These are phyloP conservation scores for Dipteronia dyeriana DNA, from an alignment of 345 rosid species.

Conservation along the genomic window DNA sequence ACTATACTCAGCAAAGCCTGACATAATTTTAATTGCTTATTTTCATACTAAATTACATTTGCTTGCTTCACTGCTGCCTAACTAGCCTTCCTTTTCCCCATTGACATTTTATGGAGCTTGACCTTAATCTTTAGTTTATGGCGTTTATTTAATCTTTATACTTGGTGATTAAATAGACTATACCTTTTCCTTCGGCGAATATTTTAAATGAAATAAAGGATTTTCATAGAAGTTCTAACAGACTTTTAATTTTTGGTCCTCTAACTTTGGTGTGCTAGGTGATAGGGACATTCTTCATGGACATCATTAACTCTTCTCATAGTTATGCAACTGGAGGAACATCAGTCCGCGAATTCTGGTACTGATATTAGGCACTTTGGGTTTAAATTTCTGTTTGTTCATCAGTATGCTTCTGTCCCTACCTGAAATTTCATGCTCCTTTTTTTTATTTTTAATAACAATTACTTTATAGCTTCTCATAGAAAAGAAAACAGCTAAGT, in stretches of 20 bases:
- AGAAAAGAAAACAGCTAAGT: background rate
- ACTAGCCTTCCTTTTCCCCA: background rate
- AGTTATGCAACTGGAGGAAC: conserved; percentile 96
- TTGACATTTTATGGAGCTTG: background rate
- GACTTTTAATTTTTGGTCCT: conserved; percentile 6
- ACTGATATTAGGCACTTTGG: conserved; percentile 23
- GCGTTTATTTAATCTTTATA: background rate
- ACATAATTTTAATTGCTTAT: background rate
- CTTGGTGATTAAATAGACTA: background rate
- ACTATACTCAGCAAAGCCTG: background rate
- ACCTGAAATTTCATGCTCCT: background rate
- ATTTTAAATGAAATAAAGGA: background rate
- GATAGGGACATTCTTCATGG: conserved; percentile 77
- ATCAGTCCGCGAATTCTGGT: conserved; percentile 83
- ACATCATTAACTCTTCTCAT: conserved; percentile 78
- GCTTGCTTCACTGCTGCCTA: background rate
- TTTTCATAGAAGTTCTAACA: background rate
- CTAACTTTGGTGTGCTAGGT: conserved; percentile 47
- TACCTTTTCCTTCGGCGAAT: background rate
- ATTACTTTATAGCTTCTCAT: background rate
- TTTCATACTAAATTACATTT: background rate
- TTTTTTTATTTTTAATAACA: background rate
- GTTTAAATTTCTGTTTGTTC: background rate
- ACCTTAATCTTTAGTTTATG: background rate
- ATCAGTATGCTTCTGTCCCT: conserved; percentile 7